Base-by-base conservation (phyloP, 441 rosid species). In the Mallotus repandus region DNA sequence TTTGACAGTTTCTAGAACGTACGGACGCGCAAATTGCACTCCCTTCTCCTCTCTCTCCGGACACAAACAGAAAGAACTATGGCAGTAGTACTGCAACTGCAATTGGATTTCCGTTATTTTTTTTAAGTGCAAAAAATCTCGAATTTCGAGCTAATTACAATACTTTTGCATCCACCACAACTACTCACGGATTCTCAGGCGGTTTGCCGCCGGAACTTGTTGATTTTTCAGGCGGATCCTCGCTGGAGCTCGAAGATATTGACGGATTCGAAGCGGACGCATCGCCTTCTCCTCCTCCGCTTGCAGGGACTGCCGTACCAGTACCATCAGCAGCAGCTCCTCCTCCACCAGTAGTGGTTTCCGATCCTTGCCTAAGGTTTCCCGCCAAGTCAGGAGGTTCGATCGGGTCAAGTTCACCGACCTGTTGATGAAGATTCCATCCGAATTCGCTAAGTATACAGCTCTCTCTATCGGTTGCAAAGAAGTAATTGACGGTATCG, bases 151-250 rank as follows among this genome's bases (percentile, higher is more conserved):
- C 73, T 68, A 83, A 77, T 79, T 71, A 70, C 68, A 68, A 71
- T 56, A 52, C 32, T 45, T 45, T 10, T 45, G 49, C 53, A 80
- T 55, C 57, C 80, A 60, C 64, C 58, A 68, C 43, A 14, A 69
- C 68, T 76, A 88, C 97, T 94, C 97, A 94, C 98, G 97, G 89
- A 84, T 81, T 88, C 89, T 94, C 92, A 25, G 90, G 90, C 77
- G 84, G 82, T 81, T 84, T 88, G 10, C 77, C 86, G 82, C 82
- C 93, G 79, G 91, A 87, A 79, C 84, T 85, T 71, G 89, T 82
- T 2, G 94, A 91, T 81, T 88, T 89, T 72, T 89, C 97, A 5
- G 85, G 74, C 58, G 74, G 95, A 82, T 85, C 96, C 68, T 94
- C 97, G 80, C 93, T 90, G 71, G 98, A 94, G 82, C 84, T 87